A percentile compares a stretch with the other conserved stretches of the same genome.
Conservation (phyloP, 495 filamentous ascomycete species). For the Sordaria brevicollis region DNA sequence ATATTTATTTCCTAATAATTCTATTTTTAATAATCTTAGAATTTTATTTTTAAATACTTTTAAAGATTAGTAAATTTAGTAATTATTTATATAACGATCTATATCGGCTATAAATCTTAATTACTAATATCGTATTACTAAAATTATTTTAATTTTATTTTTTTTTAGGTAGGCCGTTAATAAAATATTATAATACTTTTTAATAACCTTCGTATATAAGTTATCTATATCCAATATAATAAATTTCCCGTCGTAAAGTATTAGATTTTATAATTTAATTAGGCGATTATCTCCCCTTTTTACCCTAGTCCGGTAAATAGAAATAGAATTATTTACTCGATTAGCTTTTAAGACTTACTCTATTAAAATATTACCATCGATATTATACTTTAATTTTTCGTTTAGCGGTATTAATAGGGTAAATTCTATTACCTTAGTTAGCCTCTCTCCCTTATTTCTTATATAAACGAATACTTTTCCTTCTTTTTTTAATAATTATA, state of each 20-base stretch:
- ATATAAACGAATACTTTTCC: background rate
- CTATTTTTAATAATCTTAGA: background rate
- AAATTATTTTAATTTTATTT: background rate
- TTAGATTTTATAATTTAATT: background rate
- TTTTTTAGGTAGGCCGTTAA: background rate
- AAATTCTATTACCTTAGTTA: too few species aligned
- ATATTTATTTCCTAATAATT: background rate
- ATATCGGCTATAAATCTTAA: background rate
- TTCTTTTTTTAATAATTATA: background rate
- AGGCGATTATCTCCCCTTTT: background rate
- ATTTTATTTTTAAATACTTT: conserved; percentile 1
- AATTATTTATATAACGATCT: background rate
- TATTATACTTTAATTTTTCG: too few species aligned
- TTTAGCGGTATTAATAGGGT: too few species aligned
- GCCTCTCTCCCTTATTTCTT: background rate
- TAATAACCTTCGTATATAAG: background rate
- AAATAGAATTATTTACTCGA: background rate
- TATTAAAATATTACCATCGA: too few species aligned
- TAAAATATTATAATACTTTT: background rate
- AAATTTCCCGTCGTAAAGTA: background rate
- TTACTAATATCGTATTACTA: background rate
- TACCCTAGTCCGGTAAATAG: background rate
- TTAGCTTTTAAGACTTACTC: background rate
- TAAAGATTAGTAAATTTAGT: background rate
- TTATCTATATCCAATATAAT: background rate